Evolutionary conservation across 768 basidiomycete genomes (phyloP).

Genomic region (Russula virescens): DNA sequence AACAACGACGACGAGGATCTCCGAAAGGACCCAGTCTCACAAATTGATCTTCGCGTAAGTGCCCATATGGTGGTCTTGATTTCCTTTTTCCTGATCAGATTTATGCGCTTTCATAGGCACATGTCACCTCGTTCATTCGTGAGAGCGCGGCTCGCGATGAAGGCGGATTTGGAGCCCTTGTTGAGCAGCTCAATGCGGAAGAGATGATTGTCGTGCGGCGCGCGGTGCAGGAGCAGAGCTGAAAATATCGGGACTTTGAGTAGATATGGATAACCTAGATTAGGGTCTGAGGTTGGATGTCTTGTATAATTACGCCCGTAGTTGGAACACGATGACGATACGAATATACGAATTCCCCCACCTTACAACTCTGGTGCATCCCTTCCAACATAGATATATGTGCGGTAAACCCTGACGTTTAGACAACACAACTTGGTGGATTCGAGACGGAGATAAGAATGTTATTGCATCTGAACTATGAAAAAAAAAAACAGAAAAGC

Average conservation of each 20-base stretch:
- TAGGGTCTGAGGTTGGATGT: slow-evolving; percentile 10
- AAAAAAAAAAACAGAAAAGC: background rate
- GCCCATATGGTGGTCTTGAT: no score
- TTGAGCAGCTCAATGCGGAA: slow-evolving; percentile 63
- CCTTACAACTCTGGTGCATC: no score
- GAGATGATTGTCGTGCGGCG: slow-evolving; percentile 63
- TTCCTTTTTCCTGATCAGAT: background rate
- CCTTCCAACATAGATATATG: background rate
- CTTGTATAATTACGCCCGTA: slow-evolving; percentile 23
- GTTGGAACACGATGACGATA: background rate
- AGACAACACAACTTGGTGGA: background rate
- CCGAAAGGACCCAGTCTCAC: slow-evolving; percentile 76
- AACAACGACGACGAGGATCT: slow-evolving; percentile 83
- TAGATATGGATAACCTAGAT: background rate
- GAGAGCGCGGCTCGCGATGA: slow-evolving; percentile 61
- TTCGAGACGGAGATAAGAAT: background rate
- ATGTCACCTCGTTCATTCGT: slow-evolving; percentile 63
- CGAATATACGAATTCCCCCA: no score
- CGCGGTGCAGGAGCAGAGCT: slow-evolving; percentile 24
- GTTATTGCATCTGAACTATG: background rate
- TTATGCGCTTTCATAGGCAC: slow-evolving; percentile 40
- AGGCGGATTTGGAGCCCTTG: slow-evolving; percentile 54
- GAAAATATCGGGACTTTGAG: background rate
- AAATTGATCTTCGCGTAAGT: slow-evolving; percentile 72
- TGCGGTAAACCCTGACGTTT: background rate